These are phyloP conservation scores for Coemansia furcata DNA, from an alignment of 192 early-diverging fungal genomes.

Conservation along the genomic window DNA sequence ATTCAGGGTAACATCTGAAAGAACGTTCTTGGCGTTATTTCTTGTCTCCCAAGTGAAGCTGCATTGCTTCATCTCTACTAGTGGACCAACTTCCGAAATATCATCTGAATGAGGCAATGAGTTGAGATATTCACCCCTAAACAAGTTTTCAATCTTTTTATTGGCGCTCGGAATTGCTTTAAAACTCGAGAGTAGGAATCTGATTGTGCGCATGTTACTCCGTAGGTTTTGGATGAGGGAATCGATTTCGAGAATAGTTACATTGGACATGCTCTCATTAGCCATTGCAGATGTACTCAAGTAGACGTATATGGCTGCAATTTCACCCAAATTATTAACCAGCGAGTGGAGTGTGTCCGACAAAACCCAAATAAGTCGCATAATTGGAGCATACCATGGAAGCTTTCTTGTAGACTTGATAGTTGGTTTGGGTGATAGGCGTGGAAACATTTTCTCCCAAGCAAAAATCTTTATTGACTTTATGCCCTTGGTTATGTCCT, in stretches of 20 bases:
- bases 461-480: neutral
- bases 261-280: neutral
- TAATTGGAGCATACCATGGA: neutral
- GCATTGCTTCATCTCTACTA: slow-evolving; percentile 12
- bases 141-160: slow-evolving; percentile 7
- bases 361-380: neutral
- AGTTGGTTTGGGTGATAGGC: neutral
- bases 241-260: neutral
- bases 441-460: neutral
- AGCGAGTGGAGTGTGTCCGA: neutral
- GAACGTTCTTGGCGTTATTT: neutral
- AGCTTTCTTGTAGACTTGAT: neutral
- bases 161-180: neutral
- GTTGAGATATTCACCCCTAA: slow-evolving; percentile 24
- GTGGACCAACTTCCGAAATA: neutral
- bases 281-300: neutral
- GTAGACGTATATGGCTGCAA: neutral
- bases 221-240: neutral
- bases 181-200: neutral
- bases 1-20: slow-evolving; percentile 9
- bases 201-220: neutral
- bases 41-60: slow-evolving; percentile 14
- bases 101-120: slow-evolving; percentile 7
- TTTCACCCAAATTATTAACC: neutral
- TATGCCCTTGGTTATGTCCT: neutral